phyloP scores from a whole-genome alignment of 768 basidiomycete species.

The Strobilomyces echinocephalus region DNA sequence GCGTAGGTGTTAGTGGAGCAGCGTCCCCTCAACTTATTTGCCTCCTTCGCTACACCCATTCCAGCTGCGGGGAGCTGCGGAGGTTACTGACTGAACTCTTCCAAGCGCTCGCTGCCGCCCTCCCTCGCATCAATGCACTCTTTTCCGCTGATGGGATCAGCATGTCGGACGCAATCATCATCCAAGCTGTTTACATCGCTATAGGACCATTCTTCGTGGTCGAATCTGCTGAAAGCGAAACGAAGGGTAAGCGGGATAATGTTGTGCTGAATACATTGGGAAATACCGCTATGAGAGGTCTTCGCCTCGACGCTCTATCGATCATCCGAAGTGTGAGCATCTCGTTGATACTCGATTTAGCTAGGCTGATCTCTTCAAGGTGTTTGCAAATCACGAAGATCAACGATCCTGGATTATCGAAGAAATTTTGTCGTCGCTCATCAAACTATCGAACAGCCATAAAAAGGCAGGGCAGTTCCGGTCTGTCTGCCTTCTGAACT shows the following conservation, averaged over 20 bases:
- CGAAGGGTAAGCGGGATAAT: conserved; percentile 51
- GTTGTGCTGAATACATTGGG: conserved; percentile 65
- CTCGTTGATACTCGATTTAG: neutral
- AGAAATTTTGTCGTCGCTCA: conserved; percentile 86
- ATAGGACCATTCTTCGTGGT: conserved; percentile 92
- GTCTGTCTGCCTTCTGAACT: conserved; percentile 38
- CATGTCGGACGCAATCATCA: conserved; percentile 88
- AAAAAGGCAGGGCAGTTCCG: conserved; percentile 87
- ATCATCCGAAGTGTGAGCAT: conserved; percentile 77
- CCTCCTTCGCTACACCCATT: conserved; percentile 42
- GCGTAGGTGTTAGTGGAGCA: conserved; percentile 39
- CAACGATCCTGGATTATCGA: conserved; percentile 98
- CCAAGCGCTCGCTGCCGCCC: conserved; percentile 62
- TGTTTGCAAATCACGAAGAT: conserved; percentile 85
- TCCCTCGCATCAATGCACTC: conserved; percentile 72
- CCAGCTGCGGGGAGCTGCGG: conserved; percentile 34
- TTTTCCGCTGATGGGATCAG: conserved; percentile 63
- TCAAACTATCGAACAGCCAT: conserved; percentile 84
- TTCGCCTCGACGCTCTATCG: conserved; percentile 77
- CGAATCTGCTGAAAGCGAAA: conserved; percentile 57
- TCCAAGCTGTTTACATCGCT: conserved; percentile 87
- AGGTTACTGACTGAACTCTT: conserved; percentile 63
- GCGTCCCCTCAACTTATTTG: conserved; percentile 49
- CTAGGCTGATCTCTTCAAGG: conserved; percentile 41
- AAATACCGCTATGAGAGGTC: conserved; percentile 71